These are phyloP conservation scores for Aegilops speltoides DNA, from an alignment of 176 grass and related monocot genomes.

Conservation along the genomic window DNA sequence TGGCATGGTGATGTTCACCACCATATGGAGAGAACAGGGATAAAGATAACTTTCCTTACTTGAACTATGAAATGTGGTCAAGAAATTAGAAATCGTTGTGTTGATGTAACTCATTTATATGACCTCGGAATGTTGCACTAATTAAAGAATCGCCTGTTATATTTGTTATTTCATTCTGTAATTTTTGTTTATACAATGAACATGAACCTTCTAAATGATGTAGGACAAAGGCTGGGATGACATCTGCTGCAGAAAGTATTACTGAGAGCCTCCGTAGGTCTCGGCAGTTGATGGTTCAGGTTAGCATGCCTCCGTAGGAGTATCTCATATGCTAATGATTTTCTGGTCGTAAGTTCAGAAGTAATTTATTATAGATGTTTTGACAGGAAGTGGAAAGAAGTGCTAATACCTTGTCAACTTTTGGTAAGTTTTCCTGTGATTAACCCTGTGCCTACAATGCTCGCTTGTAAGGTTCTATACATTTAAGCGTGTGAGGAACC, in stretches of 20 bases:
- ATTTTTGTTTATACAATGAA: background rate
- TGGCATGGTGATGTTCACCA: background rate
- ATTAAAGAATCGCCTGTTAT: background rate
- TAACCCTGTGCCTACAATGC: constrained; percentile 1
- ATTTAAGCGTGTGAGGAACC: background rate
- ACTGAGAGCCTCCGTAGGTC: constrained; percentile 80
- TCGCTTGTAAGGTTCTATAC: background rate
- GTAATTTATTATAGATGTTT: background rate
- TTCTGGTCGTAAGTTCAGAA: constrained; percentile 3
- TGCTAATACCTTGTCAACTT: constrained; percentile 68
- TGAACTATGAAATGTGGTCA: background rate
- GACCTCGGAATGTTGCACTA: background rate
- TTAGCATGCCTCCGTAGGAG: constrained; percentile 22
- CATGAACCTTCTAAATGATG: background rate
- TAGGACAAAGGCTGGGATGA: constrained; percentile 94
- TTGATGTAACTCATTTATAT: background rate
- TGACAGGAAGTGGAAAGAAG: constrained; percentile 65
- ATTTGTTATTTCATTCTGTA: constrained; percentile 1
- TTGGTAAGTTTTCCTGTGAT: constrained; percentile 58
- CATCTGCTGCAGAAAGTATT: constrained; percentile 87
- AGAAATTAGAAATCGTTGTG: background rate
- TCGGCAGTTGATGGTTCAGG: constrained; percentile 95
- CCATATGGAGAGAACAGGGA: background rate
- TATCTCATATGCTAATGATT: background rate
- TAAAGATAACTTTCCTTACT: background rate